Conservation (phyloP, 2,329 filamentous ascomycete genomes). For the Xylaria sp. region DNA sequence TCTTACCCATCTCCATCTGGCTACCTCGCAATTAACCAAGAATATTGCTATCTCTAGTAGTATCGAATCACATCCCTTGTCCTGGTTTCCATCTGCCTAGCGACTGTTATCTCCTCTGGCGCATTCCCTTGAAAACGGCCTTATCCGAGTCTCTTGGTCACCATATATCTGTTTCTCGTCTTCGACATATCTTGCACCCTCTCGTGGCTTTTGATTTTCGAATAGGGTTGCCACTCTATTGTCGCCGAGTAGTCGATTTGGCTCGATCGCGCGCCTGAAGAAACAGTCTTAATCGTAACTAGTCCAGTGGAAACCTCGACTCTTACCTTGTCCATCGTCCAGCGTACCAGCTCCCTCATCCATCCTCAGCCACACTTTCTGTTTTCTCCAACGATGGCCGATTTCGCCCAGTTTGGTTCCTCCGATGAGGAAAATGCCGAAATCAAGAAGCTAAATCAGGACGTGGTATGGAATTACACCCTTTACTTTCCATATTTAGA, state of each 20-base stretch:
- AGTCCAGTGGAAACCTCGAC: constrained; percentile 3
- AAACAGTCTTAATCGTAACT: neutral
- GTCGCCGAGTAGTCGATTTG: neutral
- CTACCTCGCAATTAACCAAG: neutral
- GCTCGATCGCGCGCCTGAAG: neutral
- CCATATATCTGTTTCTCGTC: constrained; percentile 6
- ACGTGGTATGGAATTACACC: constrained; percentile 71
- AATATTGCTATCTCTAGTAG: neutral
- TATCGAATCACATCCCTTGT: neutral
- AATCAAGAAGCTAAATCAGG: constrained; percentile 79
- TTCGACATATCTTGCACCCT: neutral
- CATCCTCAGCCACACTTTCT: neutral
- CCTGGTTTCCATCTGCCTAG: neutral
- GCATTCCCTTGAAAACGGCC: constrained; percentile 9
- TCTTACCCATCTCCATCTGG: neutral
- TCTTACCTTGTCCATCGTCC: neutral
- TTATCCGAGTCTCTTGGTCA: neutral
- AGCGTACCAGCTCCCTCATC: neutral
- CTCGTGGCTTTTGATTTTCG: neutral
- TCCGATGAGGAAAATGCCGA: constrained; percentile 84
- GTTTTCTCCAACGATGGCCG: constrained; percentile 65
- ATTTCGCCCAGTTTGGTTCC: constrained; percentile 75
- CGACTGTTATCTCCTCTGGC: constrained; percentile 1
- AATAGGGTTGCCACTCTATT: neutral
- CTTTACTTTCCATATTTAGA: neutral